phyloP scores from a whole-genome alignment of 345 rosid species.

The Cardamine resedifolia region DNA sequence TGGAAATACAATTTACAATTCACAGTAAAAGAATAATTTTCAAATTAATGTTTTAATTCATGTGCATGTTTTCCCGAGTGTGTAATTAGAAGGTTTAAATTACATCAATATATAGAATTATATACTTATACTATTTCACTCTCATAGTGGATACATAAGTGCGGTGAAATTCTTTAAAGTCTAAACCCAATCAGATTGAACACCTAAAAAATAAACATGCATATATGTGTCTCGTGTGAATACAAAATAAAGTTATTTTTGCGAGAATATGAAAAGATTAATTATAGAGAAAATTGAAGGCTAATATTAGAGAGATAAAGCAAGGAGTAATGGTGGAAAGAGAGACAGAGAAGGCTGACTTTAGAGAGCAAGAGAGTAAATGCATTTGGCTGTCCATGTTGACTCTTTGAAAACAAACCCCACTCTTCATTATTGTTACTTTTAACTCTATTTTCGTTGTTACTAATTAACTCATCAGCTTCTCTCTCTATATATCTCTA shows the following conservation, averaged over 20 bases:
- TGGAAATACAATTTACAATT: background rate
- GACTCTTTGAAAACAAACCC: slow-evolving; percentile 51
- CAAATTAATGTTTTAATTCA: background rate
- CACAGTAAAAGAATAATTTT: background rate
- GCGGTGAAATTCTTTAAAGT: background rate
- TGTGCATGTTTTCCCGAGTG: background rate
- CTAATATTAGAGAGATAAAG: slow-evolving; percentile 20
- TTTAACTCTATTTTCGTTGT: slow-evolving; percentile 26
- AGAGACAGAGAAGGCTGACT: slow-evolving; percentile 55
- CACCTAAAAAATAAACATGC: background rate
- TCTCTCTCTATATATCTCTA: background rate
- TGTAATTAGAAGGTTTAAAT: background rate
- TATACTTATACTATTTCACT: background rate
- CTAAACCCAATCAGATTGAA: slow-evolving; percentile 14
- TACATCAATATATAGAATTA: background rate
- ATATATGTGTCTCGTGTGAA: background rate
- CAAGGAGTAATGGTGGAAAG: slow-evolving; percentile 6
- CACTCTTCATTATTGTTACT: slow-evolving; percentile 40
- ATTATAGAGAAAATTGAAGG: background rate
- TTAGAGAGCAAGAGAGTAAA: slow-evolving; percentile 56
- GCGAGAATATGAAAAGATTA: background rate
- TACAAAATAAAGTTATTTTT: background rate
- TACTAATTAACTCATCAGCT: slow-evolving; percentile 25
- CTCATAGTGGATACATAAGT: background rate
- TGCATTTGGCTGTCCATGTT: slow-evolving; percentile 59